A percentile compares a stretch with the other conserved stretches of the same genome.
Evolutionary conservation across 371 early-diverging fungal genomes (phyloP).

Genomic region (Choanephora cucurbitarum): DNA sequence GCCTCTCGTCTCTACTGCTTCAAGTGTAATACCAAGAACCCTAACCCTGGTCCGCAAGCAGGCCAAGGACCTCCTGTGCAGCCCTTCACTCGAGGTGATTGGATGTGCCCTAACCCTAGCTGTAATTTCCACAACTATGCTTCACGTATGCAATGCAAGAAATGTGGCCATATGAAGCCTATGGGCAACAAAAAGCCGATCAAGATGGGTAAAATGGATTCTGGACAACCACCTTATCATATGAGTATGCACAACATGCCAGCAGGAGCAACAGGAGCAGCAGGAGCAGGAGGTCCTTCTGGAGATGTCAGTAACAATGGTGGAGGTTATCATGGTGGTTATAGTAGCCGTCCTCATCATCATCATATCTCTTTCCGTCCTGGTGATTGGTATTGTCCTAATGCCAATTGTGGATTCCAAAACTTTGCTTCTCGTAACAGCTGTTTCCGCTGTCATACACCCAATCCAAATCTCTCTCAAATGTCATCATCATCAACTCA

Average conservation of each 20-base stretch:
- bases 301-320: slow-evolving; percentile 3
- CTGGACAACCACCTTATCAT: slow-evolving; percentile 9
- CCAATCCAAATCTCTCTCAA: slow-evolving; percentile 41
- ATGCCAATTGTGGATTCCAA: slow-evolving; percentile 67
- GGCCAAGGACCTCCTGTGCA: slow-evolving; percentile 23
- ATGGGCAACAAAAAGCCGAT: background rate
- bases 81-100: slow-evolving; percentile 39
- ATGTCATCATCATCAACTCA: slow-evolving; percentile 8
- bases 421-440: slow-evolving; percentile 74
- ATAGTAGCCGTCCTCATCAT: slow-evolving; percentile 22
- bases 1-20: slow-evolving; percentile 69
- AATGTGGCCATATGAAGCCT: slow-evolving; percentile 39
- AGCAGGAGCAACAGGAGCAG: background rate
- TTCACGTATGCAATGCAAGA: slow-evolving; percentile 46
- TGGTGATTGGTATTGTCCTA: slow-evolving; percentile 79
- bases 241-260: slow-evolving; percentile 10
- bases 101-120: slow-evolving; percentile 56
- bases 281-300: too few species aligned
- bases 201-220: slow-evolving; percentile 1
- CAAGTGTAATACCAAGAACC: slow-evolving; percentile 66
- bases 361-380: slow-evolving; percentile 52
- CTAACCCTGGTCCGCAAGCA: slow-evolving; percentile 34
- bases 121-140: slow-evolving; percentile 65
- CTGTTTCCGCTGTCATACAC: slow-evolving; percentile 62
- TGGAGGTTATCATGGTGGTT: slow-evolving; percentile 22